Base-by-base conservation (phyloP, 192 early-diverging fungal genomes). In the Paraglomus occultum region DNA sequence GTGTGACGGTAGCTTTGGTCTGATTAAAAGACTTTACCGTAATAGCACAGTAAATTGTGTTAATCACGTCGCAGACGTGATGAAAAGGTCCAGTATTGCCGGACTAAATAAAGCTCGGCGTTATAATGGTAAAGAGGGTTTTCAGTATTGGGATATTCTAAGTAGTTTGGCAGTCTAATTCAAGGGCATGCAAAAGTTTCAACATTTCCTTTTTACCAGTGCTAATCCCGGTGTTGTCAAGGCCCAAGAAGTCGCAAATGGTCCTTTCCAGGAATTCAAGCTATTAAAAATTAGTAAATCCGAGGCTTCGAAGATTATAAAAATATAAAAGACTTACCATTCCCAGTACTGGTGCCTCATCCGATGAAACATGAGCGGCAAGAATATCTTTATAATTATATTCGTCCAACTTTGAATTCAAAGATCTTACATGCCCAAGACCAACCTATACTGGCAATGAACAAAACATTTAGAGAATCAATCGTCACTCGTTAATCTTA, bases 21-120 rank as follows among this genome's bases (percentile, higher is more conserved):
- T 71, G 43, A 71, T 63, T 63, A 71, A 71, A 60, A 62, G 47
- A 45, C n/a, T 71, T 8, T 71, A 62, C 52, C 0, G 23, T 18
- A 71, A 71, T n/a, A 39, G 40, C 7, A 58, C 51, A 42, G 53
- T 70, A 15, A 44, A 70, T 70, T 70, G 52, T 58, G 38, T 70
- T 2, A n/a, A 57, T 57, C 38, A 64, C 47, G 10, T 64, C 23
- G 61, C 47, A 1, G 45, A 64, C 3, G 61, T 64, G 1, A 44
- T 64, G n/a, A 47, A 64, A 64, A 64, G 12, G 23, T 64, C 61
- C 8, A 64, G 43, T 64, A 44, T n/a, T 48, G 61, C 61, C 5
- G 61, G 43, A 51, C 53, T 39, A 51, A 65, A 65, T 15, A 65
- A 65, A 51, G 49, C 23, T 39, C 49, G 52, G 48, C 18, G 22